phyloP scores from a whole-genome alignment of 192 early-diverging fungal genomes.

The Umbelopsis vinacea region DNA sequence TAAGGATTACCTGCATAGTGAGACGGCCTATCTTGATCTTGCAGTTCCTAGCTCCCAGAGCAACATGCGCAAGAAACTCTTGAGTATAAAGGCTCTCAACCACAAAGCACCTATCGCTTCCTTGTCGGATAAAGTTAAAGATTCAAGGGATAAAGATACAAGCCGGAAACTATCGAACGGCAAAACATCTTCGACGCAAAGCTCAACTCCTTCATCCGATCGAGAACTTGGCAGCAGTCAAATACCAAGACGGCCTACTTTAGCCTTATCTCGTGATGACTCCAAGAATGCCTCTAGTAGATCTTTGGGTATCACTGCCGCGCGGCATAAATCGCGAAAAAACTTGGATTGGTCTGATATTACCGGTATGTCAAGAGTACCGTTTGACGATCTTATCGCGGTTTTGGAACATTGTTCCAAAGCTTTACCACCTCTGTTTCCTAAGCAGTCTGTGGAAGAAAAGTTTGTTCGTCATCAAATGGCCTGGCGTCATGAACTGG shows the following conservation, averaged over 20 bases:
- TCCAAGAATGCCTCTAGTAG: neutral
- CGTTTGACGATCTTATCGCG: slow-evolving; percentile 64
- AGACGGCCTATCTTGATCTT: slow-evolving; percentile 32
- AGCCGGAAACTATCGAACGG: neutral
- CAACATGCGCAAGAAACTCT: neutral
- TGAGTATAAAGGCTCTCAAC: neutral
- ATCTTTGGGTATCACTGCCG: slow-evolving; percentile 42
- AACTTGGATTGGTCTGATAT: slow-evolving; percentile 46
- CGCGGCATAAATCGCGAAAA: slow-evolving; percentile 39
- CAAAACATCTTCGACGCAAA: neutral
- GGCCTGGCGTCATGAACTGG: slow-evolving; percentile 74
- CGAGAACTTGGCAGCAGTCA: neutral
- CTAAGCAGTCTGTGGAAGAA: slow-evolving; percentile 72
- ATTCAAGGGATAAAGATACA: neutral
- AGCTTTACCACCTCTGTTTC: slow-evolving; percentile 64
- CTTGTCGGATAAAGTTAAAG: neutral
- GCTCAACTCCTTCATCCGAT: neutral
- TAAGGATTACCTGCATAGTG: slow-evolving; percentile 10
- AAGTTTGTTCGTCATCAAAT: slow-evolving; percentile 71
- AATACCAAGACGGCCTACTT: slow-evolving; percentile 6
- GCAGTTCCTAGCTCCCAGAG: slow-evolving; percentile 10
- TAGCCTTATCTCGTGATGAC: neutral
- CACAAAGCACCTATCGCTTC: neutral
- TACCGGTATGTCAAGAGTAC: slow-evolving; percentile 39
- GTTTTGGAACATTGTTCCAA: slow-evolving; percentile 68